Base-by-base conservation (phyloP, 2,329 filamentous ascomycete species). In the Xylaria hypoxylon region DNA sequence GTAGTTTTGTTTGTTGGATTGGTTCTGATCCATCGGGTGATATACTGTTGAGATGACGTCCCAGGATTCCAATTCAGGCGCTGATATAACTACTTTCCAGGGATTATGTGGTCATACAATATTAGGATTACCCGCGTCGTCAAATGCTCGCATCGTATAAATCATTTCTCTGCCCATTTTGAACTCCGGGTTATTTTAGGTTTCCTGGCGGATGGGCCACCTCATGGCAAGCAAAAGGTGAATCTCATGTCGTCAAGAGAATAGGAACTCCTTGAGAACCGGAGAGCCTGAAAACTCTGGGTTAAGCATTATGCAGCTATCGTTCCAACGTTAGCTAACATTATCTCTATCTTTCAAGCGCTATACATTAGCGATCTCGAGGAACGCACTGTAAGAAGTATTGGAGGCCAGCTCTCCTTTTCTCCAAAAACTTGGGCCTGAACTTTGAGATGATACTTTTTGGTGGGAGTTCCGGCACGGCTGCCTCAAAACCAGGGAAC, bases 221-320 rank as follows among this genome's bases (percentile, higher is more conserved):
- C 28, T 33, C 19, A 24, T 57, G 24, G 38, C n/a, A 44, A 38
- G 10, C 35, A 42, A 24, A 17, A 40, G 62, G n/a, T 28, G n/a
- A 50, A 53, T 26, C 2, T 47, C 35, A 51, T 17, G 10, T 51
- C 42, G 31, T 84, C 73, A 87, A 59, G 83, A 84, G 77, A 97
- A 96, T 57, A 97, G 84, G 77, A 97, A 97, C 64, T 97, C 93
- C 77, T 96, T 97, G 48, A 97, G 84, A 1, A 97, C 89, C 0
- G 94, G 92, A n/a, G 93, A 96, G 11, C 92, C 92, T 38, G 94
- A 92, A 76, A 97, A 97, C 78, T 97, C 94, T 0, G 95, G 95
- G 78, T 97, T 97, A 33, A 97, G 82, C 71, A 98, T 81, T 68
- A 97, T 90, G 80, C 94, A 97, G 77, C 93, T 97, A 76, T 8